Conservation (phyloP, 768 basidiomycete species). For the Pholiota conissans region DNA sequence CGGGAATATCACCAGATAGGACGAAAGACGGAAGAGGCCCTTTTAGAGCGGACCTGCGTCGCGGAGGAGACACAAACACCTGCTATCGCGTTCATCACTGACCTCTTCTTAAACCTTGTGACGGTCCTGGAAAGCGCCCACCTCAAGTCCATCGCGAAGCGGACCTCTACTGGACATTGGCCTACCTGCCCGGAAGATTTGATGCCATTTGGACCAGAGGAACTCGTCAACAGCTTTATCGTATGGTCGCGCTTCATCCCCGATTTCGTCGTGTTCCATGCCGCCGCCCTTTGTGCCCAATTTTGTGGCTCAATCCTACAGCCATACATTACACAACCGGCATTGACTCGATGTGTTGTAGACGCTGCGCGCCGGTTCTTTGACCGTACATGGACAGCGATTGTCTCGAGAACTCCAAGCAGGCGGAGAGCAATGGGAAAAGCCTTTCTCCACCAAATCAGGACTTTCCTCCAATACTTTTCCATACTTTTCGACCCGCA, state of each 20-base stretch:
- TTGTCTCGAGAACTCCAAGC: background rate
- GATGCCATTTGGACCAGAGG: constrained; percentile 5
- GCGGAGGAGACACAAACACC: background rate
- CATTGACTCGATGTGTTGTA: background rate
- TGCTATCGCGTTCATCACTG: background rate
- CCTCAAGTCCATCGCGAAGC: background rate
- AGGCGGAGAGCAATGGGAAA: background rate
- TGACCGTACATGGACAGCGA: background rate
- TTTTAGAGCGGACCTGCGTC: background rate
- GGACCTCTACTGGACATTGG: background rate
- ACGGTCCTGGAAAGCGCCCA: background rate
- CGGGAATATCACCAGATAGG: background rate
- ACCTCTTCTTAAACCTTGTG: background rate
- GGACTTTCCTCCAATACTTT: background rate
- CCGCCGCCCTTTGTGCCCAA: background rate
- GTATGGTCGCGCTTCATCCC: background rate
- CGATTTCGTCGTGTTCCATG: background rate
- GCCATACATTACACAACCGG: background rate
- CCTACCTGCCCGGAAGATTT: constrained; percentile 7
- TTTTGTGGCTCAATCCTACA: constrained; percentile 2
- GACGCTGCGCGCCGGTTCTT: background rate
- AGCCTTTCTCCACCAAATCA: background rate
- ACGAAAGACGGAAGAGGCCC: background rate
- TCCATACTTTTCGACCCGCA: background rate
- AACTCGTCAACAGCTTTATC: constrained; percentile 2